Evolutionary conservation across 2,329 filamentous ascomycete genomes (phyloP), one percentile per base, ranked within the genome.

Genomic region (Stromatinia cepivora): DNA sequence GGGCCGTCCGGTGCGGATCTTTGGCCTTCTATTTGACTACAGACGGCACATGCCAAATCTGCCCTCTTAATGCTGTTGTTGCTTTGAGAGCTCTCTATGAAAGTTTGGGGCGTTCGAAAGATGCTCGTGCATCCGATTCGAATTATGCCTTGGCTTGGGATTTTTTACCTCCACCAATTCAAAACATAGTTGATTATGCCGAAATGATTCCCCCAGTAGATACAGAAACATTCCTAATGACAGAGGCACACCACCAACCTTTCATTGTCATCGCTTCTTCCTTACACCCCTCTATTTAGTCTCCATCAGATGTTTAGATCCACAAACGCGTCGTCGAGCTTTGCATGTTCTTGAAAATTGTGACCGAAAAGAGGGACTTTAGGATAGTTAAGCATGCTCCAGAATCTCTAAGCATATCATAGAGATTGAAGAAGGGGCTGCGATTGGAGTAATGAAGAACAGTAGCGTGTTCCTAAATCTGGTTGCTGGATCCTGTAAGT

Each of bases 41-140:
- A 72, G 58, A 64, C 72, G 17, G 70, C 69, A 45, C 69, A 72
- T 53, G 70, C 69, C 9, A 70, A 73, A 34, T 57, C 71, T 6
- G 62, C 72, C 3, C 70, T 75, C 56, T 68, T 34, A 71, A 74
- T 69, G 73, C 71, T 20, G 45, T 74, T 7, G 70, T 70, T 54
- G 70, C 72, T 5, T 46, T 73, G 34, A 71, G 72, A 36, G 66
- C 72, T 22, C 58, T 75, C 15, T 72, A 74, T 42, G 56, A 61
- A 34, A 53, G 42, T 50, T 61, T 45, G 45, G n/a, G 56, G 4
- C 36, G 45, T 22, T 48, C 46, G 11, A 25, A 28, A n/a, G 54
- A 61, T 52, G 46, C 57, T n/a, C 34, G 45, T 53, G 56, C n/a
- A 31, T 22, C 46, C 17, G 28, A 58, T 36, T 59, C 56, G 17